Evolutionary conservation across 768 basidiomycete genomes (phyloP), one percentile per base, ranked within the genome.

Genomic region (Boletus bicolor): DNA sequence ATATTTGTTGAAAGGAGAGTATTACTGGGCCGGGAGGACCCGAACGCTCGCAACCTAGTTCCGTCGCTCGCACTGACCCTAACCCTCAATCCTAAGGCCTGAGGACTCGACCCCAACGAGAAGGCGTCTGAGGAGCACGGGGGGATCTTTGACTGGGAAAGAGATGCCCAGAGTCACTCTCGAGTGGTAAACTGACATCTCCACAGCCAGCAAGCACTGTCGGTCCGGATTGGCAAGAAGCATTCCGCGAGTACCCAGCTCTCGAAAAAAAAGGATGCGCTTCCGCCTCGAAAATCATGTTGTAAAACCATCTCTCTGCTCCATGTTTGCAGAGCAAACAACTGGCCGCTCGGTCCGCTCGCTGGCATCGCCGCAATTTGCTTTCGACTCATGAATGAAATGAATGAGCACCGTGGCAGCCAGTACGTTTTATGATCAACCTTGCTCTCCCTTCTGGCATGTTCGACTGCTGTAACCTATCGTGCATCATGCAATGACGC

Each of bases 61-160:
- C 21, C 21, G 21, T 24, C 21, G 21, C 21, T 24, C 2, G 21
- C 21, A 24, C 21, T 30, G 28, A 30, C 28, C 28, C 28, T 30
- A 30, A 30, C 28, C 28, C 28, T 30, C 21, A 24, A 1, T 24
- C 2, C 21, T 24, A 24, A 30, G 1, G 28, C 28, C 28, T 30
- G 7, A 6, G 5, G 28, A 30, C 5, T 30, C 28, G 28, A 30
- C 28, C 28, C 28, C 3, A 66, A 76, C 39, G 62, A 71, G 8
- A 39, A 62, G 19, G 60, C 63, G 28, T 75, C 76, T 54, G 9
- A 67, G 6, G 57, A 63, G 15, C 64, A 70, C 19, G 74, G 72
- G 21, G 74, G 75, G 1, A 50, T 72, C 12, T 75, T 74, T 41
- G 73, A 73, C 34, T 76, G 76, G 75, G 72, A 60, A 47, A 59